Evolutionary conservation across 2,329 filamentous ascomycete genomes (phyloP), one percentile per base, ranked within the genome.

Genomic region (Lachnum nothofagi): DNA sequence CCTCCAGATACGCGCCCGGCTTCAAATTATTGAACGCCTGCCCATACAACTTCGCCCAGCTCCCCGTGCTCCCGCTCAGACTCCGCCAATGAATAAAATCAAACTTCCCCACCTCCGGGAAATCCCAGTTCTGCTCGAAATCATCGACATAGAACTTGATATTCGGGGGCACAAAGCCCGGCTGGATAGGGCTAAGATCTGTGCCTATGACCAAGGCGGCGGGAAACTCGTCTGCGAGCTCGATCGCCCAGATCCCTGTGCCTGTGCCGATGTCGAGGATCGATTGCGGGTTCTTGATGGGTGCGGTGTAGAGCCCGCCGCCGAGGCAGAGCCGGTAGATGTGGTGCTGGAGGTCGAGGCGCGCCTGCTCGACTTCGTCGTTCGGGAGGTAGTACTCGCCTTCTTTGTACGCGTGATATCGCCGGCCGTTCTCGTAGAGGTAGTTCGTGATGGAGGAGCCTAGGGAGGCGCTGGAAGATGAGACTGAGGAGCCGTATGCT

Each of bases 81-180:
- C 79, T 68, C 47, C 77, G 73, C 2, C 77, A 73, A 62, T 83
- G 80, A 55, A 85, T 74, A 55, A 75, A 78, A 65, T 84, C 79
- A 58, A 82, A 79, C 49, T 73, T 66, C 53, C 81, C 73, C 8
- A 54, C 46, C 2, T 57, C 35, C 19, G 17, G 57, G 49, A 67
- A 70, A 55, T 70, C 66, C 69, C 70, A 72, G 23, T 60, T 53
- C 29, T 67, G 62, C 19, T 74, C 69, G 25, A 76, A 77, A 60
- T 86, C 82, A 59, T 86, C 82, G 43, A 86, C 75, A 41, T 82
- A 72, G 57, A 85, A 86, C 46, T 76, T 72, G 54, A 80, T 77
- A 58, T 86, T 86, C 38, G 72, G 70, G 1, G 80, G 80, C 5
- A 82, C 74, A 63, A 72, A 72, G 14, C 68, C 68, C 7, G 66